A percentile compares a stretch with the other conserved stretches of the same genome.
Conservation (phyloP, 208 protist genomes). For the Leishmania gerbilli region DNA sequence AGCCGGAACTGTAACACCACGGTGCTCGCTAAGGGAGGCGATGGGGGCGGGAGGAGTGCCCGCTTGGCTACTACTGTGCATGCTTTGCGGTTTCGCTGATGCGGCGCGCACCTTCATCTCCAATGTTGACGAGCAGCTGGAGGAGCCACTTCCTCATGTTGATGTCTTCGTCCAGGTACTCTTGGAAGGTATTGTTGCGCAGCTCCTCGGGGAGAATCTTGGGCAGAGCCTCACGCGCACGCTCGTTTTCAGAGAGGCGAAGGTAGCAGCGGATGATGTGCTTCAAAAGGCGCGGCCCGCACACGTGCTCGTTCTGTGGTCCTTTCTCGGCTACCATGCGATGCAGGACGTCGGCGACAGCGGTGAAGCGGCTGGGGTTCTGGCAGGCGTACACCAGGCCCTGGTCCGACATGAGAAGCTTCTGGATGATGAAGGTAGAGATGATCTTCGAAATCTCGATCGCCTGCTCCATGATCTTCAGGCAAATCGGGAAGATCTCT, state of each 20-base stretch:
- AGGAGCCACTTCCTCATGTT: conserved; percentile 81
- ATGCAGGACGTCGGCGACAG: conserved; percentile 94
- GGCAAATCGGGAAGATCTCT: conserved; percentile 99
- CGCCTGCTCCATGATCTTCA: conserved; percentile 99
- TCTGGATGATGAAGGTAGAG: conserved; percentile 99
- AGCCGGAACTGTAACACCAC: neutral
- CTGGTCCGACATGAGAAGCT: conserved; percentile 97
- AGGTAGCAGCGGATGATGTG: conserved; percentile 99
- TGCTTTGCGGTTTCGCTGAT: conserved; percentile 38
- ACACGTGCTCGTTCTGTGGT: conserved; percentile 47
- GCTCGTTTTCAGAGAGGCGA: conserved; percentile 95
- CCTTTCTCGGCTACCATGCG: conserved; percentile 95
- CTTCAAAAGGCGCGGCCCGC: conserved; percentile 95
- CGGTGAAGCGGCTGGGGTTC: conserved; percentile 95
- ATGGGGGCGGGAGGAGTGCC: neutral
- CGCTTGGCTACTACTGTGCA: neutral
- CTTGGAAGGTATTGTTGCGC: conserved; percentile 80
- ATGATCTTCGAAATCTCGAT: conserved; percentile 98
- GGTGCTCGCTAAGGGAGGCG: neutral
- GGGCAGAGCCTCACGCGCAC: conserved; percentile 71
- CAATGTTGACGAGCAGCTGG: conserved; percentile 86
- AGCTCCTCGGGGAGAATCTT: conserved; percentile 84
- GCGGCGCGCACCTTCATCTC: conserved; percentile 65
- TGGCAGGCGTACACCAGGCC: conserved; percentile 98
- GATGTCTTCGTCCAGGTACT: conserved; percentile 65